Conservation (phyloP, 345 rosid genomes). For the Rhizophora apiculata region DNA sequence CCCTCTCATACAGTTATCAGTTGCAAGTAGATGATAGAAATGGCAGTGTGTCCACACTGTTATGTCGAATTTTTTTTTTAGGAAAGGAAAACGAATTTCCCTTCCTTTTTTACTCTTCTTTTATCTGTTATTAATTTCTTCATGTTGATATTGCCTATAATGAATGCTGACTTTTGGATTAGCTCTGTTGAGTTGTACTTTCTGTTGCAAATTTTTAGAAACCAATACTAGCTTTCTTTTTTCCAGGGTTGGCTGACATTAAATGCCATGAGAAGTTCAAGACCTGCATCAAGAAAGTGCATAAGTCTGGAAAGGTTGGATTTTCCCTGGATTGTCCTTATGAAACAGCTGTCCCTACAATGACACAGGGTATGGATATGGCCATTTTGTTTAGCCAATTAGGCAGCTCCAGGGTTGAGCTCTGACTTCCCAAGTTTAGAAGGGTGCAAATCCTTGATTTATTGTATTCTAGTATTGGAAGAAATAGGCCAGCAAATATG, state of each 20-base stretch:
- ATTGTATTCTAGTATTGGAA: too few relatives aligned
- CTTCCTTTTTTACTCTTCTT: background rate
- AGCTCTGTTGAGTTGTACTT: background rate
- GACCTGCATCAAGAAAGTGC: slow-evolving; percentile 62
- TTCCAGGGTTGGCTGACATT: slow-evolving; percentile 52
- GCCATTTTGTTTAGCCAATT: slow-evolving; percentile 70
- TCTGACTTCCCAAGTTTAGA: slow-evolving; percentile 26
- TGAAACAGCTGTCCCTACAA: slow-evolving; percentile 66
- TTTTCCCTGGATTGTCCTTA: slow-evolving; percentile 70
- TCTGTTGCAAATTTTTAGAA: background rate
- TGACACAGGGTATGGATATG: slow-evolving; percentile 75
- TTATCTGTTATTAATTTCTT: background rate
- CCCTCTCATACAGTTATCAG: too few relatives aligned
- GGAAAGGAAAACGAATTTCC: background rate
- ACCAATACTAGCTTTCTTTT: background rate
- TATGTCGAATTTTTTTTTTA: background rate
- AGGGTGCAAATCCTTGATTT: background rate
- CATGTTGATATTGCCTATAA: background rate
- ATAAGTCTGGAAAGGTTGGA: slow-evolving; percentile 51
- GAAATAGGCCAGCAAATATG: too few relatives aligned
- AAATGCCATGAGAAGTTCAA: slow-evolving; percentile 77
- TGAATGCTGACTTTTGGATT: background rate
- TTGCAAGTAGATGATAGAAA: too few relatives aligned
- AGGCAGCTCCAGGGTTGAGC: slow-evolving; percentile 49
- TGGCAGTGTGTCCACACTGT: too few relatives aligned